Percentiles rank a stretch among this genome's conserved stretches.
Conservation (phyloP, 805 yeast species). For the Kregervanrija fluxuum region DNA sequence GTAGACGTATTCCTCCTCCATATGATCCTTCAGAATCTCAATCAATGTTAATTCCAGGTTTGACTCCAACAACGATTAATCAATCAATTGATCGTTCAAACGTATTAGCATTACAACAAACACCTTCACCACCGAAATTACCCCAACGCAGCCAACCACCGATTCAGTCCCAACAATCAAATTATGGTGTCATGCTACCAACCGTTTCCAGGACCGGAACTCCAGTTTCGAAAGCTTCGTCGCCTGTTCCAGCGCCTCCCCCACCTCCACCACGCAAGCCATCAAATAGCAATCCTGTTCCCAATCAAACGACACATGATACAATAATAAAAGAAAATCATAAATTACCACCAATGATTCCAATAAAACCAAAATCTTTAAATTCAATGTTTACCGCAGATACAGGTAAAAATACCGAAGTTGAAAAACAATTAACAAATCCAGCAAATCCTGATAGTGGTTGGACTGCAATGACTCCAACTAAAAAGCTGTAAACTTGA, state of each 20-base stretch:
- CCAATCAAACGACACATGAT: background rate
- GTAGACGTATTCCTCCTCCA: constrained; percentile 19
- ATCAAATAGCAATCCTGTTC: constrained; percentile 1
- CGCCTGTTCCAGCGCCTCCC: constrained; percentile 15
- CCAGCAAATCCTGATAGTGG: background rate
- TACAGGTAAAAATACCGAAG: background rate
- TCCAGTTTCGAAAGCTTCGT: constrained; percentile 25
- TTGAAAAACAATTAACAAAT: background rate
- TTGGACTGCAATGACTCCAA: constrained; percentile 29
- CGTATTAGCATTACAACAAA: background rate
- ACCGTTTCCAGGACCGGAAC: constrained; percentile 24
- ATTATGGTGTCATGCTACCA: constrained; percentile 23
- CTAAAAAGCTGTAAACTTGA: constrained; percentile 15
- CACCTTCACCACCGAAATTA: background rate
- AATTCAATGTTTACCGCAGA: constrained; percentile 9
- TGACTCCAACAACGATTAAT: constrained; percentile 14
- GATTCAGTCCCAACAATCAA: constrained; percentile 1
- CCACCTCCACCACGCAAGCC: constrained; percentile 26
- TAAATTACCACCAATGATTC: constrained; percentile 27
- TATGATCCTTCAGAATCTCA: constrained; percentile 15
- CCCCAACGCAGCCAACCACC: constrained; percentile 1
- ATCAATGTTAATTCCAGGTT: constrained; percentile 18
- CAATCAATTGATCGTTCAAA: constrained; percentile 6
- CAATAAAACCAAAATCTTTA: constrained; percentile 24
- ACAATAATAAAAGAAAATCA: constrained; percentile 2